These are phyloP conservation scores for Rutstroemia sp. DNA, from an alignment of 2,329 filamentous ascomycete species.

Conservation along the genomic window DNA sequence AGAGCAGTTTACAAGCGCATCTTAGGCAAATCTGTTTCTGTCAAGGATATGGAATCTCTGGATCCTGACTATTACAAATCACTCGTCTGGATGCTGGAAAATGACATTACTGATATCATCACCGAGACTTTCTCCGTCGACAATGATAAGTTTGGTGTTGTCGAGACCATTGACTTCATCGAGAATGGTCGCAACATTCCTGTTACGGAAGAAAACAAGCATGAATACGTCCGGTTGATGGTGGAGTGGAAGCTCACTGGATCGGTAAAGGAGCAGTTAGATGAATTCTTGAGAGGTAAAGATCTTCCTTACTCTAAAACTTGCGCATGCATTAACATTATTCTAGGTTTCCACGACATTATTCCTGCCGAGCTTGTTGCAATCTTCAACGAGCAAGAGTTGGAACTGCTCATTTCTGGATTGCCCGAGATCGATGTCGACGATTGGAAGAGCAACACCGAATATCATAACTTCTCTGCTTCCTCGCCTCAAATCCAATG, in stretches of 20 bases:
- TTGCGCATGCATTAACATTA: slow-evolving; percentile 26
- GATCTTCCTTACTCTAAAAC: slow-evolving; percentile 4
- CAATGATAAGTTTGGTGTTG: slow-evolving; percentile 88
- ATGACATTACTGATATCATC: slow-evolving; percentile 92
- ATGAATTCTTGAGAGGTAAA: slow-evolving; percentile 79
- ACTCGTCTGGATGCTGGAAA: slow-evolving; percentile 95
- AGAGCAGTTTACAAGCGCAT: slow-evolving; percentile 98
- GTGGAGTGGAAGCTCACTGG: slow-evolving; percentile 89
- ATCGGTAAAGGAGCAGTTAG: slow-evolving; percentile 90
- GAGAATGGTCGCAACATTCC: slow-evolving; percentile 83
- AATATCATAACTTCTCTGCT: slow-evolving; percentile 95
- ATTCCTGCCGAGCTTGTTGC: slow-evolving; percentile 89
- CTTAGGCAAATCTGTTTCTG: slow-evolving; percentile 85
- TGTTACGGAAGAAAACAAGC: slow-evolving; percentile 97
- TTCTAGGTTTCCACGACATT: slow-evolving; percentile 87
- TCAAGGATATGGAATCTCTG: slow-evolving; percentile 99
- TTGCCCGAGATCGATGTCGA: slow-evolving; percentile 96
- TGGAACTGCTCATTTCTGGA: slow-evolving; percentile 93
- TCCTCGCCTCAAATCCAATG: slow-evolving; percentile 96
- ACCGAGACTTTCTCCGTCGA: slow-evolving; percentile 94
- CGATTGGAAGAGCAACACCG: slow-evolving; percentile 98
- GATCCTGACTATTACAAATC: slow-evolving; percentile 99
- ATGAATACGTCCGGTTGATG: slow-evolving; percentile 90
- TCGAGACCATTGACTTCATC: slow-evolving; percentile 77
- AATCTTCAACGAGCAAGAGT: slow-evolving; percentile 97